Evolutionary conservation across 1,284 basidiomycete genomes (phyloP), one percentile per base, ranked within the genome.

Genomic region (Moesziomyces sp.): DNA sequence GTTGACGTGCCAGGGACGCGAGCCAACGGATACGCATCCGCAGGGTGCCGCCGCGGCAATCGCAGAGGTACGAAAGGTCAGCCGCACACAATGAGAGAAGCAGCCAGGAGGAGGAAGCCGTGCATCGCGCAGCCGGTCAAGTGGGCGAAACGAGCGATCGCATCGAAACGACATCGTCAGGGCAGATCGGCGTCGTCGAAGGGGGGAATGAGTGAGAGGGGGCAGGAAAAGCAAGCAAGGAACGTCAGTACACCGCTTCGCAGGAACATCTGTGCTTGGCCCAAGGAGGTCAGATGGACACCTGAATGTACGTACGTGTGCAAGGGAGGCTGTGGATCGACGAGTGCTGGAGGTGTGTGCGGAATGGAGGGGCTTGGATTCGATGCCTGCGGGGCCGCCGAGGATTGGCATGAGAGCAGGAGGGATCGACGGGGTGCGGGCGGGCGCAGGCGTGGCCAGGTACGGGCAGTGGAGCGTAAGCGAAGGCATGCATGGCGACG

Each of bases 1-100:
- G 19, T 56, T 24, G 55, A 53, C 58, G 65, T 67, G 50, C 65
- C 65, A 61, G 34, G 44, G 50, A 35, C 54, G 43, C 58, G 58
- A 67, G 54, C 50, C 61, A 53, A 55, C 57, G 42, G 42, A 53
- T 21, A 50, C 42, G 46, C 26, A 42, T 47, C 23, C 28, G 54
- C 46, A 48, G 53, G 43, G 44, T 43, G 46, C 51, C 40, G 45
- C 34, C 35, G 38, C 56, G 34, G 30, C 24, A 21, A 16, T 28
- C 18, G 21, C 38, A 26, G 13, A 26, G n/a, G 23, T 24, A 4
- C 35, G 16, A 11, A 18, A 5, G 35, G 13, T 38, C 35, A 18
- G 35, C 35, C 14, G 35, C 16, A 18, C 35, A 38, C 35, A 16
- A 14, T 11, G 16, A 38, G 48, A 47, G 46, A 19, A 23, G 13